A percentile compares a stretch with the other conserved stretches of the same genome.
Conservation (phyloP, 108 stramenopile species). For the Conticribra weissflogii region DNA sequence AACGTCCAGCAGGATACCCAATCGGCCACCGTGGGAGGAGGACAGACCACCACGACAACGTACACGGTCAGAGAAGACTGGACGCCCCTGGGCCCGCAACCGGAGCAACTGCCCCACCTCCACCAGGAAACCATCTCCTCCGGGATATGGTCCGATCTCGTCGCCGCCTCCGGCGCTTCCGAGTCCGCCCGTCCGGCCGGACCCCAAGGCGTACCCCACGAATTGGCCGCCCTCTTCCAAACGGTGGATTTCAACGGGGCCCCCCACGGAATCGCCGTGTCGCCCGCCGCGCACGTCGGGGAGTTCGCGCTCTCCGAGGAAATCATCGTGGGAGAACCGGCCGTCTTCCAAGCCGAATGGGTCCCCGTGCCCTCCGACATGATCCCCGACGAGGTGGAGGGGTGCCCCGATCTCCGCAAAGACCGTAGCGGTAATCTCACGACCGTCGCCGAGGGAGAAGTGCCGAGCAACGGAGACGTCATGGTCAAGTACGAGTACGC, state of each 20-base stretch:
- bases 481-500: constrained; percentile 57
- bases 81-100: constrained; percentile 47
- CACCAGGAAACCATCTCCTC: constrained; percentile 42
- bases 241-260: constrained; percentile 26
- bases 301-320: constrained; percentile 51
- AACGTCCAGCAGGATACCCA: constrained; percentile 28
- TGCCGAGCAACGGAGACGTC: constrained; percentile 53
- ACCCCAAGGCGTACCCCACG: constrained; percentile 24
- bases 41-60: constrained; percentile 55
- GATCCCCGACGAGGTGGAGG: constrained; percentile 46
- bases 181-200: constrained; percentile 19
- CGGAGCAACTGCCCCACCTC: constrained; percentile 36
- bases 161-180: constrained; percentile 22
- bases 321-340: constrained; percentile 34
- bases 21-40: constrained; percentile 51
- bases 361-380: constrained; percentile 47
- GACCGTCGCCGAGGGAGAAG: constrained; percentile 50
- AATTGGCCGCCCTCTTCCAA: constrained; percentile 38
- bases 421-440: constrained; percentile 52
- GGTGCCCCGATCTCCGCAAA: constrained; percentile 41
- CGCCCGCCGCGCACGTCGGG: constrained; percentile 49
- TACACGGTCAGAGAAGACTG: constrained; percentile 53
- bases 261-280: constrained; percentile 40
- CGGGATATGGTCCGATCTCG: constrained; percentile 28
- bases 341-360: constrained; percentile 46